Evolutionary conservation across 2,329 filamentous ascomycete species (phyloP), one percentile per base, ranked within the genome.

Genomic region (Fusarium dlaminii): DNA sequence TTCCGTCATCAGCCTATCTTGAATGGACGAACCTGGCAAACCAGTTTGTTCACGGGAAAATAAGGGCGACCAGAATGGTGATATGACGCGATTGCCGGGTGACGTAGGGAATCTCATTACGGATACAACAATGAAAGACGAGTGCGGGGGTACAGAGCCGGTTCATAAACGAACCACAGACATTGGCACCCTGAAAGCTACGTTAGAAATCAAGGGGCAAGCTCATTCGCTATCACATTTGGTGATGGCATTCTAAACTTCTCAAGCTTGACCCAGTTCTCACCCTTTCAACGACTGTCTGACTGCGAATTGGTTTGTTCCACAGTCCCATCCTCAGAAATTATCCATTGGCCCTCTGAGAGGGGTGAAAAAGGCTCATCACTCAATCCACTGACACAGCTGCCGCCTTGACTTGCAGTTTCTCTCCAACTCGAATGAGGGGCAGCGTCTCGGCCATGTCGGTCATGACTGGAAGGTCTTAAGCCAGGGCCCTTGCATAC

Each of bases 91-190:
- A 74, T 73, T 68, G 43, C 68, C 42, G 60, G 66, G 76, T 78
- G 76, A 77, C 75, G 76, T 78, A 77, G 75, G 68, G 66, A 63
- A 74, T 76, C 64, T 64, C 64, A 54, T 52, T 61, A 45, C 58
- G 34, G 54, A 61, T 70, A 58, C 63, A 49, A 56, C 55, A 48
- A 66, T 68, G 55, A 61, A 68, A 59, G 72, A 61, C 68, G 27
- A 40, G 34, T 20, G 72, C 64, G 60, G 72, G 72, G 67, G 72
- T 48, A 42, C 68, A 45, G 34, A 51, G 54, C 46, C 24, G 45
- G 45, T 54, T 74, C 63, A 72, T 48, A 48, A 54, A 49, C 57
- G 58, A 52, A 58, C 18, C 42, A 69, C 43, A 51, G 36, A 46
- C 54, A 27, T 59, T 72, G 56, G 42, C 58, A 37, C 49, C 45